A percentile compares a stretch with the other conserved stretches of the same genome.
These are phyloP conservation scores for Agastache rugosa DNA, from an alignment of 257 asterid genomes.

Conservation along the genomic window DNA sequence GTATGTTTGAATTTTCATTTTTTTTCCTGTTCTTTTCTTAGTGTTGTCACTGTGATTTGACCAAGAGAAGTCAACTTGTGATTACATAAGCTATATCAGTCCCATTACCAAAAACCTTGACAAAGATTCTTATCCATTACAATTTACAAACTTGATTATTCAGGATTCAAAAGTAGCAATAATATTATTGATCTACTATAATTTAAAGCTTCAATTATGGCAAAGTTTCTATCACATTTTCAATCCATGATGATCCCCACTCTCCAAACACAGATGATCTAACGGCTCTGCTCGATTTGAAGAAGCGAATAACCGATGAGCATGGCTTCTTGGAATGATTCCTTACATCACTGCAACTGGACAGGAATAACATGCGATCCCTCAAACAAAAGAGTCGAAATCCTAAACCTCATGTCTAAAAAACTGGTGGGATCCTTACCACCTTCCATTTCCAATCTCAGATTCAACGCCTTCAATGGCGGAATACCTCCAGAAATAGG, in stretches of 20 bases:
- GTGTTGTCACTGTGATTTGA: too few species aligned
- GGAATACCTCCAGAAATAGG: not conserved
- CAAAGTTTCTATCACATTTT: not conserved
- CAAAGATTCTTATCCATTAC: too few species aligned
- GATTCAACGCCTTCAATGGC: conserved; percentile 2
- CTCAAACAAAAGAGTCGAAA: not conserved
- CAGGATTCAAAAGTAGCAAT: too few species aligned
- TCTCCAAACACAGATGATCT: not conserved
- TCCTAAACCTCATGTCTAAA: not conserved
- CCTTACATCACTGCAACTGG: conserved; percentile 9
- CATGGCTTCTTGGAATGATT: conserved; percentile 26
- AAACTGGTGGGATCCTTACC: conserved; percentile 18
- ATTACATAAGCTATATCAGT: too few species aligned
- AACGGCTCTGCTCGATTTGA: conserved; percentile 22
- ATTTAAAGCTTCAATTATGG: not conserved
- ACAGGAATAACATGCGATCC: conserved; percentile 8
- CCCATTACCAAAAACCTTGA: too few species aligned
- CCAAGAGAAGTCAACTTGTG: too few species aligned
- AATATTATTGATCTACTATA: not conserved
- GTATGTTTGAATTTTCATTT: too few species aligned
- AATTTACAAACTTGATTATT: too few species aligned
- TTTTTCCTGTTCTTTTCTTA: too few species aligned
- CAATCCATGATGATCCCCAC: not conserved
- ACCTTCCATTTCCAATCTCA: conserved; percentile 17
- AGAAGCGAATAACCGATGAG: conserved; percentile 20